Conservation (phyloP, 1,139 yeast species). For the Kazachstania sp. region DNA sequence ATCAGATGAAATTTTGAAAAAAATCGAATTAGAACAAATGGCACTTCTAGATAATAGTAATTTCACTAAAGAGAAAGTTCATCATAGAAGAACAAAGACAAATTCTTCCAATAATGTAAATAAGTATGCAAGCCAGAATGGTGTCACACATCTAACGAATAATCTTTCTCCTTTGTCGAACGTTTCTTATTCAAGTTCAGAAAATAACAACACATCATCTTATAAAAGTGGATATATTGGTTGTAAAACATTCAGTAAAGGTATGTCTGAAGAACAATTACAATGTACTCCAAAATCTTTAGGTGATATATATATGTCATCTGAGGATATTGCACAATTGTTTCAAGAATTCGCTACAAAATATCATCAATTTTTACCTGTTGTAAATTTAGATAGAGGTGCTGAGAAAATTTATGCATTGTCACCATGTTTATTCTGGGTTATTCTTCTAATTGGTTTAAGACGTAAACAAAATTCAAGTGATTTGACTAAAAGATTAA, state of each 20-base stretch:
- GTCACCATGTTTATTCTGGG: slow-evolving; percentile 92
- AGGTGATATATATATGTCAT: slow-evolving; percentile 53
- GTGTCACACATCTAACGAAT: neutral
- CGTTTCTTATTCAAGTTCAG: neutral
- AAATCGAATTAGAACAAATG: slow-evolving; percentile 23
- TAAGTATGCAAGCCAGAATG: neutral
- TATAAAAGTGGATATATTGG: neutral
- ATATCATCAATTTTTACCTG: slow-evolving; percentile 81
- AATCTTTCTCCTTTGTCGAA: slow-evolving; percentile 1
- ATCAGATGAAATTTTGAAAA: slow-evolving; percentile 39
- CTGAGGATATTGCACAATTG: slow-evolving; percentile 55
- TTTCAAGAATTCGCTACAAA: slow-evolving; percentile 61
- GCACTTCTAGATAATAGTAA: slow-evolving; percentile 23
- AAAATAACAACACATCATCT: neutral
- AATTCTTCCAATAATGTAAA: neutral
- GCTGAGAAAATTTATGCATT: slow-evolving; percentile 70
- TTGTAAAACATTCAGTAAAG: slow-evolving; percentile 2
- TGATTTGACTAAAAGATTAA: slow-evolving; percentile 44
- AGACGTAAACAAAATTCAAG: slow-evolving; percentile 38
- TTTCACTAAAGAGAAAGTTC: slow-evolving; percentile 28
- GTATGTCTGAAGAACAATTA: slow-evolving; percentile 37
- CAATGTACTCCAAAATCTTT: slow-evolving; percentile 57
- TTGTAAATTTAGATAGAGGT: slow-evolving; percentile 72
- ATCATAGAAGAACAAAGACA: slow-evolving; percentile 4
- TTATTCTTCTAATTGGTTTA: slow-evolving; percentile 74